phyloP scores from a whole-genome alignment of 1,284 basidiomycete species.

The Pseudozyma pruni region DNA sequence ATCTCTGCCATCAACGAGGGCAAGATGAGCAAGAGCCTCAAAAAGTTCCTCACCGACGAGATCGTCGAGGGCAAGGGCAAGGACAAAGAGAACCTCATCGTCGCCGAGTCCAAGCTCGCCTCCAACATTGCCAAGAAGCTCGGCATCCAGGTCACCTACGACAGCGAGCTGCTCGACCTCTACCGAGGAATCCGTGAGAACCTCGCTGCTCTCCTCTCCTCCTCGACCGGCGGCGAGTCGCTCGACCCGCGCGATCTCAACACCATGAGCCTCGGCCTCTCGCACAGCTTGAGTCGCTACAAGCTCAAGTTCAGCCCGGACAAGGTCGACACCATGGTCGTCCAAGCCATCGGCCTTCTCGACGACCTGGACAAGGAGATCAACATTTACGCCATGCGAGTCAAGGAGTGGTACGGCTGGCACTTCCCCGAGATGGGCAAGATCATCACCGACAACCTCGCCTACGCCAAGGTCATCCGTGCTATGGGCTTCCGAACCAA shows the following conservation, averaged over 20 bases:
- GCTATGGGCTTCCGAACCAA: slow-evolving; percentile 78
- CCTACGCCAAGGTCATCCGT: slow-evolving; percentile 80
- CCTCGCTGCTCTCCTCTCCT: slow-evolving; percentile 78
- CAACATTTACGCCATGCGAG: slow-evolving; percentile 98
- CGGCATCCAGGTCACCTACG: slow-evolving; percentile 83
- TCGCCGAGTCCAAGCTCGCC: slow-evolving; percentile 85
- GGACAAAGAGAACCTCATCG: slow-evolving; percentile 78
- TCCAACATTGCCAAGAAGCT: slow-evolving; percentile 89
- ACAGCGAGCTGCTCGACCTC: slow-evolving; percentile 79
- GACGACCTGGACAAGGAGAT: slow-evolving; percentile 99
- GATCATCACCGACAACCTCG: slow-evolving; percentile 95
- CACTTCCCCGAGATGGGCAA: slow-evolving; percentile 99
- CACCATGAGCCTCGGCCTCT: slow-evolving; percentile 96
- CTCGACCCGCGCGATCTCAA: slow-evolving; percentile 84
- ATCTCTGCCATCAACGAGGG: slow-evolving; percentile 91
- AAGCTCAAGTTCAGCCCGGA: slow-evolving; percentile 99
- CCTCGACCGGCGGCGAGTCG: slow-evolving; percentile 60
- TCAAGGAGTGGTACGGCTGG: slow-evolving; percentile 99
- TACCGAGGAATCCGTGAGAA: slow-evolving; percentile 96
- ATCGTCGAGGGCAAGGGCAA: slow-evolving; percentile 89
- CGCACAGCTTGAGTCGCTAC: slow-evolving; percentile 95
- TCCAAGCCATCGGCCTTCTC: slow-evolving; percentile 97
- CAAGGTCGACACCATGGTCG: slow-evolving; percentile 99
- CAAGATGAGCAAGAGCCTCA: slow-evolving; percentile 89
- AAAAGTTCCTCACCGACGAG: slow-evolving; percentile 90